phyloP scores from a whole-genome alignment of 2,329 filamentous ascomycete species.

The Hypoxylon sp. region DNA sequence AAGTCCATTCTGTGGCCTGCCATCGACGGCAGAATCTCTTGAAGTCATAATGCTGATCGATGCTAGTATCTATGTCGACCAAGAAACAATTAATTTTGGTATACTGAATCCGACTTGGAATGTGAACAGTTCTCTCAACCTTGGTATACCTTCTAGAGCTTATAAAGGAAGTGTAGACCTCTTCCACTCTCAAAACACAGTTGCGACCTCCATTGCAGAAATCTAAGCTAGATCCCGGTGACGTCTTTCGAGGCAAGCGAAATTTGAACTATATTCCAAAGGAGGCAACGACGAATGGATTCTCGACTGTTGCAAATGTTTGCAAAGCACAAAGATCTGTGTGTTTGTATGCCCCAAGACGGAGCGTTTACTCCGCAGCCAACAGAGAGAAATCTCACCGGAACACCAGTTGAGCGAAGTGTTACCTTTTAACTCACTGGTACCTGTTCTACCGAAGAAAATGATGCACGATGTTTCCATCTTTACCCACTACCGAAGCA shows the following conservation, averaged over 20 bases:
- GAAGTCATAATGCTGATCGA: conserved; percentile 14
- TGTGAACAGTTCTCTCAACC: background rate
- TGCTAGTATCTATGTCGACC: background rate
- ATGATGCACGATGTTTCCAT: conserved; percentile 13
- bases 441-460: conserved; percentile 15
- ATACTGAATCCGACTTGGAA: background rate
- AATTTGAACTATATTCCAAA: background rate
- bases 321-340: conserved; percentile 16
- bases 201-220: conserved; percentile 13
- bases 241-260: conserved; percentile 22
- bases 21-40: conserved; percentile 1
- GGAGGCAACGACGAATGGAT: conserved; percentile 16
- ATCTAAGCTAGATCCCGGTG: conserved; percentile 11
- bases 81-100: background rate
- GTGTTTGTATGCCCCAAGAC: conserved; percentile 14
- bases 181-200: background rate
- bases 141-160: background rate
- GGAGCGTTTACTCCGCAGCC: conserved; percentile 36
- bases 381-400: background rate
- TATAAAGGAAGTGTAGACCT: conserved; percentile 18
- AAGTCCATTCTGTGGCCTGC: conserved; percentile 1
- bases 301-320: conserved; percentile 26
- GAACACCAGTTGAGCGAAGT: conserved; percentile 7
- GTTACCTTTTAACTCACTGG: conserved; percentile 7
- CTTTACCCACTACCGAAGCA: conserved; percentile 25